Evolutionary conservation across 2,329 filamentous ascomycete genomes (phyloP).

Genomic region (Pseudocercospora eumusae): DNA sequence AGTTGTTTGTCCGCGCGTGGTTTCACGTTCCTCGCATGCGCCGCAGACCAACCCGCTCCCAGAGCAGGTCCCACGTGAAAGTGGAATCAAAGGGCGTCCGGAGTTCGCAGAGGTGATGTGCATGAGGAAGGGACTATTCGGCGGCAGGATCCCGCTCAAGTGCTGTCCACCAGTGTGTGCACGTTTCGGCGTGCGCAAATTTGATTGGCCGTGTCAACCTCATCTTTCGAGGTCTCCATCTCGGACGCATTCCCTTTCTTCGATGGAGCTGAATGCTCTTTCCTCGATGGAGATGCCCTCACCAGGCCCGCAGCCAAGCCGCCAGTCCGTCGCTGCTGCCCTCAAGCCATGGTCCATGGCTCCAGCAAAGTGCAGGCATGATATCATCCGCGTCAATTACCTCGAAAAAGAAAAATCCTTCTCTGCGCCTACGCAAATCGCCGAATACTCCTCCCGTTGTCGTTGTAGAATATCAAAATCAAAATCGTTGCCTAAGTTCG

Average conservation of each 20-base stretch:
- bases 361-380: not conserved
- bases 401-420: not conserved
- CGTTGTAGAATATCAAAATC: not conserved
- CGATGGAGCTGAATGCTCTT: not conserved
- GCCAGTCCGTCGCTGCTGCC: constrained; percentile 3
- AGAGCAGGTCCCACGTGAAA: not conserved
- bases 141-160: not conserved
- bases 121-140: not conserved
- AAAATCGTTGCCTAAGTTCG: not conserved
- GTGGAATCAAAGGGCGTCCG: not conserved
- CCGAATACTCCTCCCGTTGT: not conserved
- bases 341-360: not conserved
- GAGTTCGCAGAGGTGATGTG: constrained; percentile 10
- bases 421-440: not conserved
- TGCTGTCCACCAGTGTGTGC: not conserved
- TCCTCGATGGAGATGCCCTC: not conserved
- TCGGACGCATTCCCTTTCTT: constrained; percentile 8
- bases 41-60: not conserved
- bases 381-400: not conserved
- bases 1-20: not conserved
- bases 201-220: not conserved
- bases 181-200: not conserved
- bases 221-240: constrained; percentile 5
- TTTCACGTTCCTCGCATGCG: not conserved
- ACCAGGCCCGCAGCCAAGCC: not conserved